phyloP scores from a whole-genome alignment of 176 grass and related monocot species.

The Elymus sibiricus region DNA sequence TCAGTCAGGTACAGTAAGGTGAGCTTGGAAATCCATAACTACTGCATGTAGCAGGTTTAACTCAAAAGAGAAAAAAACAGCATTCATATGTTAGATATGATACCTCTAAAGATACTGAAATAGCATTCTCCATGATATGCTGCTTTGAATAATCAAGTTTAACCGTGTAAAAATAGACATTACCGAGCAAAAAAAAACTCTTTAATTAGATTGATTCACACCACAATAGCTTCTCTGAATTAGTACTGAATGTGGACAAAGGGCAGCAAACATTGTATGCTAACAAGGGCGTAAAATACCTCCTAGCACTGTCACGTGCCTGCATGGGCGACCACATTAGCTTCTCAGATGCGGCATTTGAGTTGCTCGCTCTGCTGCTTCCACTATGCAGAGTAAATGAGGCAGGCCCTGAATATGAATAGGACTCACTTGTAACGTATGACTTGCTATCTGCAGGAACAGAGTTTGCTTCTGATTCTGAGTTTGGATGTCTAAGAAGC shows the following conservation, averaged over 20 bases:
- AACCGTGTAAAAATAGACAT: slow-evolving; percentile 29
- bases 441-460: slow-evolving; percentile 63
- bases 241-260: too few relatives aligned
- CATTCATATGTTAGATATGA: neutral
- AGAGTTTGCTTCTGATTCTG: slow-evolving; percentile 73
- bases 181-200: neutral
- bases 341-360: slow-evolving; percentile 12
- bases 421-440: slow-evolving; percentile 9
- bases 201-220: neutral
- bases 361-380: slow-evolving; percentile 35
- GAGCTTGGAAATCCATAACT: neutral
- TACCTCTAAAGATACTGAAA: slow-evolving; percentile 47
- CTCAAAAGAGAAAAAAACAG: neutral
- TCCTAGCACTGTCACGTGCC: slow-evolving; percentile 35
- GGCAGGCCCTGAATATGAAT: slow-evolving; percentile 22
- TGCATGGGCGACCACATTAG: slow-evolving; percentile 15
- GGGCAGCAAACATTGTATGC: neutral
- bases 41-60: neutral
- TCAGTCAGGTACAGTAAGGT: neutral
- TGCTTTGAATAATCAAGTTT: slow-evolving; percentile 30
- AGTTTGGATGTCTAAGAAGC: slow-evolving; percentile 70
- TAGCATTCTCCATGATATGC: slow-evolving; percentile 37
- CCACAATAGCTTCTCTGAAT: neutral
- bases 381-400: slow-evolving; percentile 41
- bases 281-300: slow-evolving; percentile 32